Percentiles rank a stretch among this genome's conserved stretches.
Conservation (phyloP, 2,329 filamentous ascomycete genomes). For the Zymoseptoria tritici region DNA sequence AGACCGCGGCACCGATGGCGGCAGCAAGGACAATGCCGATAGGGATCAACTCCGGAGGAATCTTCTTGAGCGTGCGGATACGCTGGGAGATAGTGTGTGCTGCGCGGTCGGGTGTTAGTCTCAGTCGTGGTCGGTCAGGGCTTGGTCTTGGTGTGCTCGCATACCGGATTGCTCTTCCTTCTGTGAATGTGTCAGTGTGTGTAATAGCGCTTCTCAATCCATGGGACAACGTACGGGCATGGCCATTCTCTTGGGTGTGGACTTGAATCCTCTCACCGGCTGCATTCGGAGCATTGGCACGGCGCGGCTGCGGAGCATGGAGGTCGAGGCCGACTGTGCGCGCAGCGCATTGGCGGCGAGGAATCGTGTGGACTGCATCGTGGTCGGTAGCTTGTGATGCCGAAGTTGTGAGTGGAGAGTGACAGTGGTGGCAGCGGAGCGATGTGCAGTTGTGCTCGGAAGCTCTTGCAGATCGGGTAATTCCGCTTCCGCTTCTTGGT, state of each 20-base stretch:
- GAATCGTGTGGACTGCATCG: conserved; percentile 35
- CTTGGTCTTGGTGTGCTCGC: conserved; percentile 10
- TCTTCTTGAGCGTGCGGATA: conserved; percentile 77
- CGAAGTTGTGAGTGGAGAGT: neutral
- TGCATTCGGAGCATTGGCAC: conserved; percentile 29
- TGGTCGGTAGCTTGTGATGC: conserved; percentile 18
- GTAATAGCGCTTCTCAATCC: neutral
- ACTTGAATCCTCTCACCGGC: conserved; percentile 28
- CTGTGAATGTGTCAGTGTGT: conserved; percentile 33
- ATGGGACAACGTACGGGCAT: conserved; percentile 25
- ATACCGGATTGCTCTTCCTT: conserved; percentile 59
- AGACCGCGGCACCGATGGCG: conserved; percentile 69
- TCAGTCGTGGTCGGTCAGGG: neutral
- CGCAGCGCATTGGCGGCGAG: conserved; percentile 34
- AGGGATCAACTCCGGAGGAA: conserved; percentile 89
- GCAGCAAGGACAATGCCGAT: conserved; percentile 79
- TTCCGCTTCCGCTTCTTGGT: neutral
- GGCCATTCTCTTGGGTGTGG: conserved; percentile 24
- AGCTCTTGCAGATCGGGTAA: neutral
- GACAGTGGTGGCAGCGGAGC: conserved; percentile 17
- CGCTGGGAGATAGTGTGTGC: conserved; percentile 96
- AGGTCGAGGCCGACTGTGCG: conserved; percentile 16
- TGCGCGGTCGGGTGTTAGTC: conserved; percentile 33
- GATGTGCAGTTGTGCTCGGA: conserved; percentile 18
- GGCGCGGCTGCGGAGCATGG: conserved; percentile 31